phyloP scores from a whole-genome alignment of 1,139 yeast species.

The Yamadazyma sp. region DNA sequence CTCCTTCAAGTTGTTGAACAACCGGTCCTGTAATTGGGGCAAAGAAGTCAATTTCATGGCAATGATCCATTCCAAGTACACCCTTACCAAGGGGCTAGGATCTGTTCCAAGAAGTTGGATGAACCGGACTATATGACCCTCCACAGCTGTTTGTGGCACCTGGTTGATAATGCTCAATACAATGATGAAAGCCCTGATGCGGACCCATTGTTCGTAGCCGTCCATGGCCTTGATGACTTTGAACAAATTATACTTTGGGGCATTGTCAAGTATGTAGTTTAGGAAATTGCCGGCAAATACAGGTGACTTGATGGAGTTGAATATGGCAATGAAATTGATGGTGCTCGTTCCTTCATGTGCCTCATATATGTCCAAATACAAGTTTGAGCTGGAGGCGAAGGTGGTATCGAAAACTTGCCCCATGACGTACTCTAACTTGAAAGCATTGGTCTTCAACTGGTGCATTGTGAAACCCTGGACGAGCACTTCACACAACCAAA shows the following conservation, averaged over 20 bases:
- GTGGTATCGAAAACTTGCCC: constrained; percentile 48
- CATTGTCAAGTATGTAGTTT: constrained; percentile 40
- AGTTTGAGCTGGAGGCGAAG: constrained; percentile 22
- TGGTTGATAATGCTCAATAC: constrained; percentile 38
- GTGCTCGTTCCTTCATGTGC: constrained; percentile 57
- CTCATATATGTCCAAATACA: constrained; percentile 60
- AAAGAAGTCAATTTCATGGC: constrained; percentile 36
- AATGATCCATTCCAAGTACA: constrained; percentile 78
- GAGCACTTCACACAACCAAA: constrained; percentile 59
- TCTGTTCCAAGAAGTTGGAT: constrained; percentile 43
- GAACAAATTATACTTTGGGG: constrained; percentile 42
- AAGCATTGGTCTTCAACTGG: constrained; percentile 59
- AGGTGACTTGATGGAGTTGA: constrained; percentile 33
- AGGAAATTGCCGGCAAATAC: constrained; percentile 42
- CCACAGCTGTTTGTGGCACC: constrained; percentile 16
- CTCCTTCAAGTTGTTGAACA: constrained; percentile 21
- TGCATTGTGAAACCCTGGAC: constrained; percentile 45
- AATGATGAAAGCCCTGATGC: constrained; percentile 60
- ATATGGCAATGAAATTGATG: constrained; percentile 47
- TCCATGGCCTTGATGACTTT: constrained; percentile 57
- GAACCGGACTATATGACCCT: constrained; percentile 21
- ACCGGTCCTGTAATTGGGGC: constrained; percentile 15
- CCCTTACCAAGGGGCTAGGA: constrained; percentile 74
- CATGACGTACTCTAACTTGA: constrained; percentile 59
- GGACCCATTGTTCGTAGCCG: constrained; percentile 65